Conservation (phyloP, 345 rosid genomes). For the Salix exigua region DNA sequence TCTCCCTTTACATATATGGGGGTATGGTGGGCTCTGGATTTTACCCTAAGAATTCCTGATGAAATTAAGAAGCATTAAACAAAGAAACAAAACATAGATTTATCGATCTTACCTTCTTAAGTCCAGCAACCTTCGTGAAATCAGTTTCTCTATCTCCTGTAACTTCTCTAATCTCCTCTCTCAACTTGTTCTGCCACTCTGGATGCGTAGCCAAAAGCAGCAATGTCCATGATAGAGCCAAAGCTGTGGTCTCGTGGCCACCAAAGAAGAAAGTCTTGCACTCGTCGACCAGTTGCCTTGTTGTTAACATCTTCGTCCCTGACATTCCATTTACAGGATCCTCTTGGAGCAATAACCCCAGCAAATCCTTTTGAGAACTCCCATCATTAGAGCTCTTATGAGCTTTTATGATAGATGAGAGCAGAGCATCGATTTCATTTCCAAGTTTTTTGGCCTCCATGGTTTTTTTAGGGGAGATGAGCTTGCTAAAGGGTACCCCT, state of each 20-base stretch:
- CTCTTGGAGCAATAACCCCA: conserved; percentile 53
- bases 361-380: conserved; percentile 39
- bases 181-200: conserved; percentile 67
- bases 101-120: conserved; percentile 77
- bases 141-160: conserved; percentile 56
- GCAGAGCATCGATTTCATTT: conserved; percentile 62
- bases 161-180: conserved; percentile 74
- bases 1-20: neutral
- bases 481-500: conserved; percentile 71
- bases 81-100: neutral
- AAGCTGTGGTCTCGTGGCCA: conserved; percentile 91
- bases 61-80: neutral
- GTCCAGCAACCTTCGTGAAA: conserved; percentile 58
- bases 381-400: conserved; percentile 30
- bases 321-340: conserved; percentile 24
- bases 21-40: neutral
- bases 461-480: conserved; percentile 48
- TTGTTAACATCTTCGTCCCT: conserved; percentile 42
- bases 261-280: conserved; percentile 95
- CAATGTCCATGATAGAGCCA: conserved; percentile 82
- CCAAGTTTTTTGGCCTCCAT: conserved; percentile 56
- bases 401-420: conserved; percentile 48
- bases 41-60: neutral
- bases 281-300: conserved; percentile 71
- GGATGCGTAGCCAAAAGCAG: conserved; percentile 72